These are phyloP conservation scores for Diplodia mutila DNA, from an alignment of 2,329 filamentous ascomycete genomes.

Conservation along the genomic window DNA sequence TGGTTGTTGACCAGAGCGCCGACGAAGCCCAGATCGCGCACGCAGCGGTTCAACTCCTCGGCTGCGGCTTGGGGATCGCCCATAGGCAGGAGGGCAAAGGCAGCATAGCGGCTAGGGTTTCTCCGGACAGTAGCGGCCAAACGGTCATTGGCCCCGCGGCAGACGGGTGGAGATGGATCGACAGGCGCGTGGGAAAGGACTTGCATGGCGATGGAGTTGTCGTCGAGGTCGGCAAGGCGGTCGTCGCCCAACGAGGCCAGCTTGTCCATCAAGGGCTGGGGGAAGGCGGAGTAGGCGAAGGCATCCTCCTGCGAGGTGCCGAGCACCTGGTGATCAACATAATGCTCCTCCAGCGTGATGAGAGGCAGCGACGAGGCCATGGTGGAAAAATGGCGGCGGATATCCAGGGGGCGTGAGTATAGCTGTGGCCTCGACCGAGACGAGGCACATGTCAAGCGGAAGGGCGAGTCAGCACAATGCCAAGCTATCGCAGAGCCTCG, in stretches of 20 bases:
- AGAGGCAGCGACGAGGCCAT: constrained; percentile 22
- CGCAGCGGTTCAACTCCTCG: constrained; percentile 36
- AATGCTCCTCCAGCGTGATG: constrained; percentile 24
- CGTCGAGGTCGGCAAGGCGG: constrained; percentile 22
- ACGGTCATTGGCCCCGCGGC: constrained; percentile 22
- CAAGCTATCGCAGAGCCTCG: constrained; percentile 20
- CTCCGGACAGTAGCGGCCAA: constrained; percentile 16
- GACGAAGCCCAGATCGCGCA: constrained; percentile 57
- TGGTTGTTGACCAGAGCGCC: constrained; percentile 58
- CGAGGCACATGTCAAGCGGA: constrained; percentile 5
- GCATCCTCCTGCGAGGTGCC: constrained; percentile 19
- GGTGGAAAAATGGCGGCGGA: background rate
- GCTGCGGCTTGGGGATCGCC: constrained; percentile 39
- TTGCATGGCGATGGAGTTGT: constrained; percentile 24
- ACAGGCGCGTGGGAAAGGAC: constrained; percentile 25
- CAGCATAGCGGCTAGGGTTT: constrained; percentile 44
- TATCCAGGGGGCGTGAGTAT: constrained; percentile 13
- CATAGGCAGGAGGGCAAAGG: constrained; percentile 47
- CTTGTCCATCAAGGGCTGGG: constrained; percentile 17
- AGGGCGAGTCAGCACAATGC: constrained; percentile 17
- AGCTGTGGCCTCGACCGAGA: background rate
- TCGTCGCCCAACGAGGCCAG: constrained; percentile 24
- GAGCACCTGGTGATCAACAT: constrained; percentile 18
- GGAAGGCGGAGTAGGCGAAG: constrained; percentile 10
- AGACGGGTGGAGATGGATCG: constrained; percentile 21